Evolutionary conservation across 2,329 filamentous ascomycete species (phyloP).

Genomic region (Macroventuria anomochaeta): DNA sequence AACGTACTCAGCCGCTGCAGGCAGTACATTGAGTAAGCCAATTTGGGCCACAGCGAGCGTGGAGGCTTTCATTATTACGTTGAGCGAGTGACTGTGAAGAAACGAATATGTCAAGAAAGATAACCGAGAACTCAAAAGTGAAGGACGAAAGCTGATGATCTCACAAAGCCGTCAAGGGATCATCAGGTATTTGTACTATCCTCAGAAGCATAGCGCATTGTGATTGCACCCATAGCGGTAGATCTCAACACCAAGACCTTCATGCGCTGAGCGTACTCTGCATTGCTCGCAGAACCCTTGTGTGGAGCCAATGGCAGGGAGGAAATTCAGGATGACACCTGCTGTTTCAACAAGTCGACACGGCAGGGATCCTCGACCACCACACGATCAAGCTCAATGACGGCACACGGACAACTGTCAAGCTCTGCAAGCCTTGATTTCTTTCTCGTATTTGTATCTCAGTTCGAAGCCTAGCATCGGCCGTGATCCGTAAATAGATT

Average conservation of each 20-base stretch:
- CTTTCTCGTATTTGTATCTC: conserved; percentile 2
- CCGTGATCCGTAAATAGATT: conserved; percentile 5
- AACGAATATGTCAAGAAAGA: background rate
- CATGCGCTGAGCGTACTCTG: background rate
- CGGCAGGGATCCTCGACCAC: conserved; percentile 2
- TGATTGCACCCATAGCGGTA: background rate
- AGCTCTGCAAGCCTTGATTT: background rate
- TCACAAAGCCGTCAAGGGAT: background rate
- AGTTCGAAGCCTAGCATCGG: background rate
- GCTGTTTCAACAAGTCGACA: conserved; percentile 9
- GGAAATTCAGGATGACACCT: conserved; percentile 11
- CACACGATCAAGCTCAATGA: background rate
- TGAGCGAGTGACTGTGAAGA: conserved; percentile 4
- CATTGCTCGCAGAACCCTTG: background rate
- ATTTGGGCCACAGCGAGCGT: conserved; percentile 2
- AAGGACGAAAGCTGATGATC: background rate
- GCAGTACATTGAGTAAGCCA: conserved; percentile 11
- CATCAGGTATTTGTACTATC: background rate
- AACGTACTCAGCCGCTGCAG: conserved; percentile 15
- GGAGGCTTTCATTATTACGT: conserved; percentile 6
- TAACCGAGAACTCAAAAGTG: background rate
- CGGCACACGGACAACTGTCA: background rate
- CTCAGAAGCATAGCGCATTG: background rate
- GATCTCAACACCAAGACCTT: background rate
- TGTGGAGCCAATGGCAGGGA: conserved; percentile 6